Base-by-base conservation (phyloP, 257 asterid genomes). In the Primulina tabacum region DNA sequence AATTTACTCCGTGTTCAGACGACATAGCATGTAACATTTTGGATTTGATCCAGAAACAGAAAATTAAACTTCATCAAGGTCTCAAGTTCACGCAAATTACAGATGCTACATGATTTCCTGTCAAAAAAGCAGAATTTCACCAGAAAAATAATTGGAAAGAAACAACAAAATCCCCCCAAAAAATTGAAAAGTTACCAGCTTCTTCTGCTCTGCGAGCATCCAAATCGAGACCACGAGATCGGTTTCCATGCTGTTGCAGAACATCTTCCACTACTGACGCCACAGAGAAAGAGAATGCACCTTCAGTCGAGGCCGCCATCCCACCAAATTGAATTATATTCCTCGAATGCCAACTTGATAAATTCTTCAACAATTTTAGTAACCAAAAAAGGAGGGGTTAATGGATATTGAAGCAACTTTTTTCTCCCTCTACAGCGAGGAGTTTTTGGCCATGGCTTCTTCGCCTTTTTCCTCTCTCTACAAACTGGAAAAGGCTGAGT, bases 201-300 rank as follows among this genome's bases (percentile, higher is more conserved):
- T 88, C 98, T 67, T 87, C 95, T n/a, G 96, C 96, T 78, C 96
- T 78, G 21, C 98, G 90, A 32, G 94, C 92, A 71, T 93, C 97
- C 63, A 87, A 87, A 91, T 93, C 98, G 35, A 93, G 89, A 75
- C 69, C 76, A 21, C 89, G 83, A 33, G 97, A 85, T 81, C 86
- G 83, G 68, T 67, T 80, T 6, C 87, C 96, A 72, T 90, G 98
- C 84, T 88, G 98, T 65, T 93, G 96, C 72, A 93, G 95, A 76
- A 93, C 96, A 87, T 83, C 95, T 83, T 92, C 98, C 79, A 92
- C 95, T 35, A 90, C 87, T 29, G 98, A 92, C 63, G 91, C 90
- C 71, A 78, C 95, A 6, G 97, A 92, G 80, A 92, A 87, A 63
- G 89, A 73, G 71, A 87, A 78, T 66, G 85, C 88, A 67, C 73